Base-by-base conservation (phyloP, 768 basidiomycete genomes). In the Xerocomus brunneocitrinus region DNA sequence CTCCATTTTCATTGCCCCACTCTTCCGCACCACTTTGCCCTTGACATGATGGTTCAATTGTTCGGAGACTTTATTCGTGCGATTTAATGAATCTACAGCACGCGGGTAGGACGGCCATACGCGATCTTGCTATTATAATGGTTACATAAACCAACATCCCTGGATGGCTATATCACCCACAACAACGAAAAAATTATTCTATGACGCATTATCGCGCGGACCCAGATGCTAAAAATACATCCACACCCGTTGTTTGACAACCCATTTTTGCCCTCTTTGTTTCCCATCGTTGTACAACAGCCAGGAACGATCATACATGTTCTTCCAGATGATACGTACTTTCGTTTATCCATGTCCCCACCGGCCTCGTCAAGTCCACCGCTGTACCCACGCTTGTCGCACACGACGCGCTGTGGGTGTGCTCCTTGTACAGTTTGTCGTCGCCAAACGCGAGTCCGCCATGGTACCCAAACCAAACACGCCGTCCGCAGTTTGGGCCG, bases 401-500 rank as follows among this genome's bases (percentile, higher is more conserved):
- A 25, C 41, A 42, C 13, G 41, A 42, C 2, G 10, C 7, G 10
- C 25, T 27, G 25, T 42, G 41, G 10, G 25, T 13, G 25, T 42
- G 41, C 3, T 7, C 25, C 40, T 25, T 41, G 41, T 42, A 42
- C 13, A 42, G 25, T 8, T 25, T 42, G 25, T 27, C 41, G 13
- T 42, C 41, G n/a, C 41, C 24, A n/a, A 25, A 27, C 13, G 13
- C 14, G 41, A 16, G 14, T 27, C 25, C 24, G 24, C 8, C 5
- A 2, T 81, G 74, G 57, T 79, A 84, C 12, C 85, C 84, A 60
- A 85, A 73, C 85, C 85, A 86, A 25, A 62, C 50, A 32, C 56
- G 27, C 24, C 76, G 65, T 43, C 61, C 60, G 31, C 67, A 71
- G 22, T 67, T 56, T 3, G 76, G 76, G 4, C 76, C 76, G 32